These are phyloP conservation scores for Leccinum ochraceum DNA, from an alignment of 768 basidiomycete species.

Conservation along the genomic window DNA sequence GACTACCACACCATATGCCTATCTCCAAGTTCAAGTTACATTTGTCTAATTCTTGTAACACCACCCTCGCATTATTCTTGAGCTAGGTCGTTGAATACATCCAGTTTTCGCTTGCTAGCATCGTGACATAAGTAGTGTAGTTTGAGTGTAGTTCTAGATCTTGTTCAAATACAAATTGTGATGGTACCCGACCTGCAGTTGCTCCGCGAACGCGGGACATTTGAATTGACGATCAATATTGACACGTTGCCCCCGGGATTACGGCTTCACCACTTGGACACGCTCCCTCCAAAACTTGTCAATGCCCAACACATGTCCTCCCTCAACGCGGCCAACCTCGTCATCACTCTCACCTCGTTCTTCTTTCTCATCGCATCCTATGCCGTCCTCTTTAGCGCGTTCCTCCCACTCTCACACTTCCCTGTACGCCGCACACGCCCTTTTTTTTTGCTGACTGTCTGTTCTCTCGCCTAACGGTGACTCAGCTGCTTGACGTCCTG, in stretches of 20 bases:
- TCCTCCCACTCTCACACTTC: conserved; percentile 54
- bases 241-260: conserved; percentile 30
- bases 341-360: conserved; percentile 45
- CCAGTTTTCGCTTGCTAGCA: conserved; percentile 15
- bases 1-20: conserved; percentile 27
- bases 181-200: not conserved
- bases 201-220: conserved; percentile 12
- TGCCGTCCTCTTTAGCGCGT: conserved; percentile 64
- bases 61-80: conserved; percentile 16
- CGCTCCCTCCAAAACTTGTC: conserved; percentile 4
- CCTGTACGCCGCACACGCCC: conserved; percentile 41
- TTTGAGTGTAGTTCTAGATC: conserved; percentile 34
- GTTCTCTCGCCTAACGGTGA: conserved; percentile 18
- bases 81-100: conserved; percentile 18
- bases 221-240: conserved; percentile 5
- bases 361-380: conserved; percentile 63
- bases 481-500: conserved; percentile 63
- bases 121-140: conserved; percentile 29
- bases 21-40: conserved; percentile 15
- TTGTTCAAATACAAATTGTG: conserved; percentile 22
- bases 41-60: conserved; percentile 35
- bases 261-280: conserved; percentile 23
- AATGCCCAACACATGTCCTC: conserved; percentile 26
- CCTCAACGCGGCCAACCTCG: conserved; percentile 45
- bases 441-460: not conserved